Conservation (phyloP, 176 grass and related monocot species). For the Poa annua region DNA sequence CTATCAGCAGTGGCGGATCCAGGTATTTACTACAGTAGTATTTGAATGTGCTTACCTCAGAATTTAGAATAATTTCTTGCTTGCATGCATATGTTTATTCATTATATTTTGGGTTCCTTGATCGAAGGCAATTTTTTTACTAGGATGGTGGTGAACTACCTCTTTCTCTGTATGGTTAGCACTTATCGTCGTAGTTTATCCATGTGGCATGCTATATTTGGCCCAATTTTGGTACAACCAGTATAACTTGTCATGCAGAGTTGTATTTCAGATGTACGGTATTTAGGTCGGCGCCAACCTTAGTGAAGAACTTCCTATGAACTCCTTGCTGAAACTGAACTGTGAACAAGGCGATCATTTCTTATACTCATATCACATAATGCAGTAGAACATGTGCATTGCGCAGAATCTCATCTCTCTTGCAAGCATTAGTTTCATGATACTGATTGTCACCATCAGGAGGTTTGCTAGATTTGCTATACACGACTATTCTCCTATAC, state of each 20-base stretch:
- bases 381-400: not conserved
- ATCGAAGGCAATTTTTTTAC: too few species aligned
- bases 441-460: not conserved
- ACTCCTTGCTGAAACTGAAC: not conserved
- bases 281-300: not conserved
- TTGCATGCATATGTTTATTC: not conserved
- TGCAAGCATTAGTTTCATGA: not conserved
- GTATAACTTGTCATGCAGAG: not conserved
- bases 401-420: not conserved
- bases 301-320: not conserved
- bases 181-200: not conserved
- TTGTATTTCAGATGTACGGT: not conserved
- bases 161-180: not conserved
- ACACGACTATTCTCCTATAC: not conserved
- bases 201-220: not conserved
- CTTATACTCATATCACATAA: not conserved
- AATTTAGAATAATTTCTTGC: not conserved
- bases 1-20: too few species aligned
- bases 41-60: too few species aligned
- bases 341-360: not conserved
- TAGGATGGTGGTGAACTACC: not conserved
- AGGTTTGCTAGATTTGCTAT: not conserved
- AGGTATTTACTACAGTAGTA: too few species aligned
- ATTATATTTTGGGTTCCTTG: too few species aligned
- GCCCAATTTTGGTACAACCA: not conserved